A percentile compares a stretch with the other conserved stretches of the same genome.
Conservation (phyloP, 2,329 filamentous ascomycete genomes). For the Sarocladium kiliense region DNA sequence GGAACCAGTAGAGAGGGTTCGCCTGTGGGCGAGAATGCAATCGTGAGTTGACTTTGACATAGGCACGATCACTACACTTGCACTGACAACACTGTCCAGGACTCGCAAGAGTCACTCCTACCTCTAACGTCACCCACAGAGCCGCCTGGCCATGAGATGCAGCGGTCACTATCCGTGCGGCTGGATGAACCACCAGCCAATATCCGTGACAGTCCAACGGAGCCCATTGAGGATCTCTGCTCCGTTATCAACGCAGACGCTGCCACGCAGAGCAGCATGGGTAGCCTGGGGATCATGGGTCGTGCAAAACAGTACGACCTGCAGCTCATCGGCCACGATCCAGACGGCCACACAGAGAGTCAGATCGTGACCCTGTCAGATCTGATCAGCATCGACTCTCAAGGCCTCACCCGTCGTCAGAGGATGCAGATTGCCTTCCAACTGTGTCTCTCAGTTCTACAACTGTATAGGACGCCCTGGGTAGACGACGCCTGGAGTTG, state of each 20-base stretch:
- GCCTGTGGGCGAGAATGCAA: neutral
- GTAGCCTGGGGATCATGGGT: neutral
- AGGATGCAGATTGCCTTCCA: constrained; percentile 5
- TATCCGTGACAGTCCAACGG: neutral
- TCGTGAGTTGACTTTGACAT: neutral
- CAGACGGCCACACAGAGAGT: neutral
- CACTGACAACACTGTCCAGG: neutral
- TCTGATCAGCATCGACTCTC: neutral
- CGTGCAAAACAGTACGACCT: neutral
- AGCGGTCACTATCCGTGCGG: neutral
- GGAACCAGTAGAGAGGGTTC: neutral
- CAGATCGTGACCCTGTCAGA: neutral
- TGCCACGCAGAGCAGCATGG: neutral
- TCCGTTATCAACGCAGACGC: constrained; percentile 4
- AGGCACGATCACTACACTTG: neutral
- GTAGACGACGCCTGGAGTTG: neutral
- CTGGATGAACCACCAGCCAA: neutral
- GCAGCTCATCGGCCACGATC: neutral
- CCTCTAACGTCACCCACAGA: neutral
- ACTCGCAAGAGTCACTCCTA: neutral
- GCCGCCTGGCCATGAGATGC: neutral
- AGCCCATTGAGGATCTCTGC: neutral
- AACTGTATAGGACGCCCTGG: constrained; percentile 1
- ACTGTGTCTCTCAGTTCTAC: neutral
- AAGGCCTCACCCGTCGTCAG: neutral